Conservation (phyloP, 2,329 filamentous ascomycete genomes). For the Epichloe festucae region DNA sequence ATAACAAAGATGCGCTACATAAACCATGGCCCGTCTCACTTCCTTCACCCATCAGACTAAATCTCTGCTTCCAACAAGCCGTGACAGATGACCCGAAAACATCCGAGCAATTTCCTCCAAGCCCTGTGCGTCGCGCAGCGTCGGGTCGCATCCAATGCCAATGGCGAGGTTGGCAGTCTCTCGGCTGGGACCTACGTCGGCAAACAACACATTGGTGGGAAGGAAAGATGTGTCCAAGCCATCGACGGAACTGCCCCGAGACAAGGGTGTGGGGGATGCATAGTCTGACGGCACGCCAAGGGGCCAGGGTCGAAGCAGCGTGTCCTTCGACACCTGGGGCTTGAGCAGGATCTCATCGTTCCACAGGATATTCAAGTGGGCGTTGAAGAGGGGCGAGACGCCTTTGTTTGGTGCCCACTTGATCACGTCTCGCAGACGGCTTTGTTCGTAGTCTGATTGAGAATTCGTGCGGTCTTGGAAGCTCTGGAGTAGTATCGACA, state of each 20-base stretch:
- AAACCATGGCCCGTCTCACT: not conserved
- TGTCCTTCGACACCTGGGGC: not conserved
- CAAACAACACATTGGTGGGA: not conserved
- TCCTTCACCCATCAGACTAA: not conserved
- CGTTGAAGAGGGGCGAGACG: not conserved
- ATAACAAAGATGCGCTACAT: not conserved
- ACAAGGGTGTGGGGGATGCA: not conserved
- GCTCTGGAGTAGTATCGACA: not conserved
- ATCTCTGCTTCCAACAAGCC: not conserved
- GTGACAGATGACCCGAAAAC: not conserved
- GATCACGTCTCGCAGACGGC: slow-evolving; percentile 1
- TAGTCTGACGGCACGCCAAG: not conserved
- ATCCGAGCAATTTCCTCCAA: not conserved
- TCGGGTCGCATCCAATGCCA: not conserved
- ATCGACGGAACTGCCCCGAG: not conserved
- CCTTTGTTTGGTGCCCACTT: not conserved
- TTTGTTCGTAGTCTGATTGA: slow-evolving; percentile 4
- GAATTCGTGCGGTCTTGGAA: not conserved
- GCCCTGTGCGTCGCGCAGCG: not conserved
- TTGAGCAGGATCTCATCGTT: slow-evolving; percentile 1
- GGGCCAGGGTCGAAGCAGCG: not conserved
- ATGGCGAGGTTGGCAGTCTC: not conserved
- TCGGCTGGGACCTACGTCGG: not conserved
- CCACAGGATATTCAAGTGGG: slow-evolving; percentile 3
- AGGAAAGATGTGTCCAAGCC: not conserved